Base-by-base conservation (phyloP, 1,139 yeast species). In the Candida tropicalis region DNA sequence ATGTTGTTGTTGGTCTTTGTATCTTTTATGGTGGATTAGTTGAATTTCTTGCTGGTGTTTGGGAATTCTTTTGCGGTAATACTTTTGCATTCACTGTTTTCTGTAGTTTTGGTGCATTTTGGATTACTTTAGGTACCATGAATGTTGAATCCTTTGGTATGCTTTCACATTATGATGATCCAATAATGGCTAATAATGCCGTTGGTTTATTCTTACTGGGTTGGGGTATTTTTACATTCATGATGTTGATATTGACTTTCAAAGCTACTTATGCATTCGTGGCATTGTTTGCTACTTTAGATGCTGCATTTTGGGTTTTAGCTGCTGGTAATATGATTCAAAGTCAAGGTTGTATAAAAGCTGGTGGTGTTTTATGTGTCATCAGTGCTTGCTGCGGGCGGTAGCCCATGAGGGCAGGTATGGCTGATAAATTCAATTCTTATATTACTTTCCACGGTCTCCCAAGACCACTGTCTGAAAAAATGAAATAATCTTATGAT, bases 21-120 rank as follows among this genome's bases (percentile, higher is more conserved):
- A 57, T 60, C 37, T 74, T 77, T 50, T 75, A 77, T 41, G 75
- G 80, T 9, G 81, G 82, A 12, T 58, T 65, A 0, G 71, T 68
- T 20, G 79, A 76, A 58, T 55, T 74, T 6, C 59, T 73, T 37
- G 77, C 77, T 6, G 84, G 83, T 11, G 62, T 74, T 46, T 78
- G 81, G 81, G 83, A 77, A 55, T 59, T 77, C 47, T 52, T 58
- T 29, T 51, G 57, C 15, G 65, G 66, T 24, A 72, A 72, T 56
- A 62, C 72, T 13, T 73, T 73, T 57, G 77, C 72, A 50, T 67
- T 60, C 35, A 64, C 70, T 15, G 75, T 75, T 4, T 68, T 72
- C 50, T 55, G 67, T 7, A 65, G 72, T 3, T 73, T 68, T 47
- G 78, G 77, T 5, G 68, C 70, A 2, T 73, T 72, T 53, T 73